Base-by-base conservation (phyloP, 192 early-diverging fungal genomes). In the Diversispora epigaea region DNA sequence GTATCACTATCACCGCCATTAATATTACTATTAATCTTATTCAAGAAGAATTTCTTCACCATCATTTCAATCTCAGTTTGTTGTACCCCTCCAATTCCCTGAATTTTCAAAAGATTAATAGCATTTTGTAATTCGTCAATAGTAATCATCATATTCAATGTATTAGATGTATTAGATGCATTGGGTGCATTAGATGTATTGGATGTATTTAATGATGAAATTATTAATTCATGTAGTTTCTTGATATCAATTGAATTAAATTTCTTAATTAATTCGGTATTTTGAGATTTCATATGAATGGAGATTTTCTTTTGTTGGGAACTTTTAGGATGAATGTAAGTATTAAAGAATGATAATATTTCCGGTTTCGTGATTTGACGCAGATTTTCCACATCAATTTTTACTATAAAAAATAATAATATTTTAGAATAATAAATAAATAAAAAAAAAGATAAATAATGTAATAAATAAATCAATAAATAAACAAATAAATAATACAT, bases 261-360 rank as follows among this genome's bases (percentile, higher is more conserved):
- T 19, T 76, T 69, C 1, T 55, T n/a, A 17, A 43, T 32, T 40
- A 41, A 21, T n/a, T 73, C 17, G 1, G 50, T 15, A 45, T 84
- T 85, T 60, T 89, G 86, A 4, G 89, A 88, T 47, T 82, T 77
- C n/a, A 89, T 39, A 80, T 94, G 92, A 0, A 92, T 85, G 10
- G 88, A 88, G 41, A 95, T 71, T 75, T 93, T 92, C 55, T 87
- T 84, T 9, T 86, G 69, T 15, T 47, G 75, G 3, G 80, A 52
- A 3, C 89, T 89, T 12, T 76, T 73, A 4, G 88, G 86, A 71
- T 82, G 73, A 64, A 95, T 87, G 21, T 83, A 84, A 17, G 63
- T 63, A 4, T 88, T 80, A 68, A 85, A 91, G 66, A 95, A 95
- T 19, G 80, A 81, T 1, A 89, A 56, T 12, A 92, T 77, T 10